Conservation (phyloP, 805 yeast genomes). For the Lipomyces chichibuensis region DNA sequence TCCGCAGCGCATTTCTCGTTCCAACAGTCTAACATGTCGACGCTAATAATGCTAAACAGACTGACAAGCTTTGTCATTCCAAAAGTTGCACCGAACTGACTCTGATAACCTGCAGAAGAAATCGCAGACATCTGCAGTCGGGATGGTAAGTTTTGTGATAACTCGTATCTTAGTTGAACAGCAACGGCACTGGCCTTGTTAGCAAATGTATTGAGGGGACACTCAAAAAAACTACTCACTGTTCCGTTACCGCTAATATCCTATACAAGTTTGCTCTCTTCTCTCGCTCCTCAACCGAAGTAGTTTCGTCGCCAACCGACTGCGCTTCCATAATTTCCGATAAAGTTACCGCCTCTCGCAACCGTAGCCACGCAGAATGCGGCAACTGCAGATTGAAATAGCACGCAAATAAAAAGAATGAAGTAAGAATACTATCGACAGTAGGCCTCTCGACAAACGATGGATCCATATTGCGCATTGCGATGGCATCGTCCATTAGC, state of each 20-base stretch:
- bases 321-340: conserved; percentile 14
- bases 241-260: conserved; percentile 23
- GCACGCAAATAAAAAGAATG: conserved; percentile 13
- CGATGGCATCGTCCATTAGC: conserved; percentile 6
- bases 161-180: neutral
- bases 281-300: conserved; percentile 5
- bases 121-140: conserved; percentile 1
- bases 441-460: conserved; percentile 5
- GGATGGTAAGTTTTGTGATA: neutral
- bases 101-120: neutral
- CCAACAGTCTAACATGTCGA: conserved; percentile 18
- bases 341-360: conserved; percentile 21
- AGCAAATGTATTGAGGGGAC: neutral
- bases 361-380: conserved; percentile 20
- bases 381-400: conserved; percentile 5
- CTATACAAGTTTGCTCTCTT: conserved; percentile 7
- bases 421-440: conserved; percentile 14
- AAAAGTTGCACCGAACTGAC: neutral
- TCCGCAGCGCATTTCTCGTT: conserved; percentile 15
- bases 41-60: conserved; percentile 6
- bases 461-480: conserved; percentile 3
- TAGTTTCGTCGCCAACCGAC: conserved; percentile 1
- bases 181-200: neutral
- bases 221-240: conserved; percentile 1
- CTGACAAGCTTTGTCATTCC: conserved; percentile 4